These are phyloP conservation scores for Kernera saxatilis DNA, from an alignment of 345 rosid genomes.

Conservation along the genomic window DNA sequence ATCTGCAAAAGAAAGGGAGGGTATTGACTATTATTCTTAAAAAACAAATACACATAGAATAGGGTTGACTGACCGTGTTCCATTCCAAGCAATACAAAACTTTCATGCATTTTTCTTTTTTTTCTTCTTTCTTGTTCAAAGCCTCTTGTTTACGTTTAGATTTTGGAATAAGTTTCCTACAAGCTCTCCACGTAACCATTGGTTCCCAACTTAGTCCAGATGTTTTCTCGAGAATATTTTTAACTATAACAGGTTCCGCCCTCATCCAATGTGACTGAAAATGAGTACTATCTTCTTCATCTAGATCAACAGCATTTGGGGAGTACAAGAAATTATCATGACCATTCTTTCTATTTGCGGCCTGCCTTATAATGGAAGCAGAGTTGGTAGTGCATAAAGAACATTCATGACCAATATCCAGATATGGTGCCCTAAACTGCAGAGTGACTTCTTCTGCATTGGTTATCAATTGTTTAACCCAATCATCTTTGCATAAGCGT, in stretches of 20 bases:
- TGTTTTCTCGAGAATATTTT: constrained; percentile 48
- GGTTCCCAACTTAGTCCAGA: constrained; percentile 90
- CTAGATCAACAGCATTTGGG: constrained; percentile 48
- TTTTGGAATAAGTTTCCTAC: constrained; percentile 42
- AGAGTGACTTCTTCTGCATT: constrained; percentile 43
- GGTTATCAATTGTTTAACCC: constrained; percentile 37
- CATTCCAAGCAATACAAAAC: constrained; percentile 65
- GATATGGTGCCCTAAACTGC: constrained; percentile 29
- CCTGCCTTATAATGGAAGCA: constrained; percentile 34
- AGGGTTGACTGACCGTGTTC: constrained; percentile 28
- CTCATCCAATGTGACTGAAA: constrained; percentile 69
- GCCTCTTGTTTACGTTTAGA: constrained; percentile 12
- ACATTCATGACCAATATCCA: constrained; percentile 38
- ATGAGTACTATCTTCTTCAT: constrained; percentile 47
- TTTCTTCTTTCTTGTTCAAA: too few relatives aligned
- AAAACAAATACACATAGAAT: neutral
- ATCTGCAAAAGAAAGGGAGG: constrained; percentile 37
- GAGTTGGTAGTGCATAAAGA: constrained; percentile 31
- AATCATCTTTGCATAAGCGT: constrained; percentile 41
- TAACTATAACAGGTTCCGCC: constrained; percentile 68
- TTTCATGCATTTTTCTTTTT: constrained; percentile 25
- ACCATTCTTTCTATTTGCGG: constrained; percentile 47
- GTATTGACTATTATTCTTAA: neutral
- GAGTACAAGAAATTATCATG: constrained; percentile 60
- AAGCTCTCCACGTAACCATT: constrained; percentile 85